Evolutionary conservation across 495 filamentous ascomycete species (phyloP), one percentile per base, ranked within the genome.

Genomic region (Pseudomonodictys pantanalensis): DNA sequence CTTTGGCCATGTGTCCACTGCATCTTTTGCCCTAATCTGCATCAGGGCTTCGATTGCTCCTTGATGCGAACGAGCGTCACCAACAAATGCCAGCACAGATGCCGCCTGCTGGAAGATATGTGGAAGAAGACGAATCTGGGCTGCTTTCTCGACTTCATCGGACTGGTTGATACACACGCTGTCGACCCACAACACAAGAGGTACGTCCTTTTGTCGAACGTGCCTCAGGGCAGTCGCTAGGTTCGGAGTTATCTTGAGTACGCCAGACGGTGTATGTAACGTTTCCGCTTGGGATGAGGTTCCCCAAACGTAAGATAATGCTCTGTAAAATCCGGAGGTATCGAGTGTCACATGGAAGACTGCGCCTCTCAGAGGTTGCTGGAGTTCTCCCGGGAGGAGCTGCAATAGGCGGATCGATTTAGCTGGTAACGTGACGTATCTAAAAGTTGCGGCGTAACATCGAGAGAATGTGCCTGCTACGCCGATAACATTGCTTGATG

Each of bases 251-350:
- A 57, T n/a, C 10, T 9, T 3, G 4, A 57, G 15, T 4, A 29
- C 7, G 3, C 44, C 41, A 22, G 5, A 17, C 7, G 22, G 41
- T 4, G 44, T 57, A n/a, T 3, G 10, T n/a, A 57, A 8, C 11
- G 3, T 5, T 3, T 17, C 23, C 9, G 41, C 20, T 15, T 17
- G 26, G 26, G 15, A 11, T 3, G 3, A 5, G 3, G 20, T 49
- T 15, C 53, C 53, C 53, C 53, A 57, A 10, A 30, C 41, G 24
- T 57, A 57, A 3, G 53, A 57, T 22, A 57, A 43, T 8, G 53
- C 53, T 23, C 23, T 7, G 20, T 42, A 54, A 3, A 15, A 11
- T 24, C 35, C 51, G 5, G 51, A 3, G 24, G 8, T 3, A 7
- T 26, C 11, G 4, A 20, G n/a, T 4, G 51, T 12, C 8, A 43